Base-by-base conservation (phyloP, 208 protist species). In the Crithidia sp. region DNA sequence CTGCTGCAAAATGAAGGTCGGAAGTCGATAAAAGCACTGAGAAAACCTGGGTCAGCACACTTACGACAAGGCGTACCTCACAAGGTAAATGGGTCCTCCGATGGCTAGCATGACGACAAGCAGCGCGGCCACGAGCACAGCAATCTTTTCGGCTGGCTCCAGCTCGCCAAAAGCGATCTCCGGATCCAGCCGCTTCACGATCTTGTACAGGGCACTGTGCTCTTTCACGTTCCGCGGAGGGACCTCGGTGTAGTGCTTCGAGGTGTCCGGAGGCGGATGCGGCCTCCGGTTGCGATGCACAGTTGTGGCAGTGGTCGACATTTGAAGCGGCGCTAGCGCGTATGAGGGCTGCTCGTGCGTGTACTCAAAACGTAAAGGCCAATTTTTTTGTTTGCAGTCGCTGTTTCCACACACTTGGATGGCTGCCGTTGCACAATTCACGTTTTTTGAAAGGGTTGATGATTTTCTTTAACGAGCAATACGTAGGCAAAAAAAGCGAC, bases 191-290 rank as follows among this genome's bases (percentile, higher is more conserved):
- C 78, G 76, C 50, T 82, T 74, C 14, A 92, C 58, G 49, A 57
- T 73, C 10, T 74, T 66, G 54, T 74, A 53, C 12, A 87, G 64
- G 10, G 81, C 36, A 36, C 78, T 62, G 55, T 72, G 77, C 28
- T 83, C 9, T 65, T 76, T 73, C 63, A 83, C 62, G 4, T 57
- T 69, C n/a, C 47, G 63, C 7, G 69, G 80, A 0, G 85, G 84
- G 17, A 93, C 85, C 57, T 87, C 78, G 40, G 83, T 83, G 62
- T 90, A 91, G 50, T 83, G 77, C 79, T 96, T 96, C 7, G 88
- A 94, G 44, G 67, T 76, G 67, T 96, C 91, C 36, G 79, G 76
- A n/a, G 88, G 82, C n/a, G 86, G 87, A 63, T 93, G 83, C 28
- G 74, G 70, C 79, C 87, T 88, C 36, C 74, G 69, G 70, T 71